Conservation (phyloP, 106 monocot genomes). For the Dendrobium nobile region DNA sequence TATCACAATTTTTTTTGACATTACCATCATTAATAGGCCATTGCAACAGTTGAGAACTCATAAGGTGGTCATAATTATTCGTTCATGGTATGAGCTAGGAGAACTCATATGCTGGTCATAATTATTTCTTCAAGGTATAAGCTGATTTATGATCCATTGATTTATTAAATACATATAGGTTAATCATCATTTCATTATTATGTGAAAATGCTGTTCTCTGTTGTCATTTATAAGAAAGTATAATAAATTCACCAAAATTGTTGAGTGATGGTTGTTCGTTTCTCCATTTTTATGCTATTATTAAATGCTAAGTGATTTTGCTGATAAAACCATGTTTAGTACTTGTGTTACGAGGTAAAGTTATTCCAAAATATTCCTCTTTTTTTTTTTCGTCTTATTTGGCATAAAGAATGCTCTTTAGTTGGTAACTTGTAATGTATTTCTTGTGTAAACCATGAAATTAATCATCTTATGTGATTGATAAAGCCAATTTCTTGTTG, state of each 20-base stretch:
- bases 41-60: constrained; percentile 1
- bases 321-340: not conserved
- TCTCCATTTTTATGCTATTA: not conserved
- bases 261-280: not conserved
- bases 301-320: not conserved
- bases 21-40: not conserved
- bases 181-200: not conserved
- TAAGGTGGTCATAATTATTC: not conserved
- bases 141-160: not conserved
- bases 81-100: not conserved
- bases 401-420: not conserved
- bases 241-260: not conserved
- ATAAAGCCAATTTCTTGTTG: not conserved
- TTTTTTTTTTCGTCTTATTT: not conserved
- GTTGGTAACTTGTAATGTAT: not conserved
- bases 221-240: not conserved
- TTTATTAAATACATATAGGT: not conserved
- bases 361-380: not conserved
- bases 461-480: not conserved
- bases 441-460: not conserved
- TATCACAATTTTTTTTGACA: not conserved
- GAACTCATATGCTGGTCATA: not conserved
- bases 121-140: not conserved
- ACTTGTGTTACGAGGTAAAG: not conserved
- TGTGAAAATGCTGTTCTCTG: not conserved